phyloP scores from a whole-genome alignment of 768 basidiomycete genomes.

The Tricholoma matsutake region DNA sequence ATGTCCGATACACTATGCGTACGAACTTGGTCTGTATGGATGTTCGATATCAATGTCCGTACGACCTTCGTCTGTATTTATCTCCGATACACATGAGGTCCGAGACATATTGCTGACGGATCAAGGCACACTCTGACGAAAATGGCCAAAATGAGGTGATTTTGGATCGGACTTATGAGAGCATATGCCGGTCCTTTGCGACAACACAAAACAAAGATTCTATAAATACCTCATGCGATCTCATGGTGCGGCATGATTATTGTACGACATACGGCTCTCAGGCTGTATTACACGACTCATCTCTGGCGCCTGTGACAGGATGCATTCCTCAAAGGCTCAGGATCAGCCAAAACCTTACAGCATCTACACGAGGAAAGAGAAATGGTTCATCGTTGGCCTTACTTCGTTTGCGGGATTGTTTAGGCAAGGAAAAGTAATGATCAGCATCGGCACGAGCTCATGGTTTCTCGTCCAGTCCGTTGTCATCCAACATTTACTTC shows the following conservation, averaged over 20 bases:
- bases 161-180: no score
- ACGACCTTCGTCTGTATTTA: no score
- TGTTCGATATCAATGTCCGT: no score
- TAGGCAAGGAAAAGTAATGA: slow-evolving; percentile 37
- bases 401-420: slow-evolving; percentile 59
- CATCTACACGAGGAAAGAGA: slow-evolving; percentile 53
- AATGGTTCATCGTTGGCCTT: slow-evolving; percentile 66
- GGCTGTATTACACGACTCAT: neutral
- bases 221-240: neutral
- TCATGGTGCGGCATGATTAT: no score
- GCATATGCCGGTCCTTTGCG: no score
- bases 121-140: no score
- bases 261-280: neutral
- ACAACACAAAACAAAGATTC: no score
- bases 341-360: slow-evolving; percentile 29
- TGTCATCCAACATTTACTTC: slow-evolving; percentile 77
- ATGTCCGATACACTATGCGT: no score
- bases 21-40: no score
- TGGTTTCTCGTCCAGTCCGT: slow-evolving; percentile 39
- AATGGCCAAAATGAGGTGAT: no score
- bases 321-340: neutral
- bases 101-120: no score
- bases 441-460: neutral
- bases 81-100: no score
- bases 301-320: neutral